A percentile compares a stretch with the other conserved stretches of the same genome.
These are phyloP conservation scores for Hypomontagnella submonticulosa DNA, from an alignment of 495 filamentous ascomycete species.

Conservation along the genomic window DNA sequence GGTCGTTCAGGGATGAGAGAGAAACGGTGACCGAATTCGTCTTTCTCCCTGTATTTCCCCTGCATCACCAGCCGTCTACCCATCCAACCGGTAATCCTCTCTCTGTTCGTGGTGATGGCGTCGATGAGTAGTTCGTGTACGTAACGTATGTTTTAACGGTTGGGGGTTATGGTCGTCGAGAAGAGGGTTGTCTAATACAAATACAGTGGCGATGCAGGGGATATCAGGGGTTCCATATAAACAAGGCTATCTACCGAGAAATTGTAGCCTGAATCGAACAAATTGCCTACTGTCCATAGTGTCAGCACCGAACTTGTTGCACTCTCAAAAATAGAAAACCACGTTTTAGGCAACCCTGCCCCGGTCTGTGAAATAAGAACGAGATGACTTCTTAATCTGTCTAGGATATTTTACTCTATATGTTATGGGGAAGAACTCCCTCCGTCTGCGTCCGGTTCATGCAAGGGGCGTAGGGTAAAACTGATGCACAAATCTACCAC, in stretches of 20 bases:
- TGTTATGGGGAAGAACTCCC: not conserved
- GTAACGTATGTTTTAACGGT: not conserved
- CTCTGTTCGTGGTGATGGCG: not conserved
- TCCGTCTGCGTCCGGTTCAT: slow-evolving; percentile 3
- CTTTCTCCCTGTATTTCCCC: slow-evolving; percentile 7
- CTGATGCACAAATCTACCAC: slow-evolving; percentile 8
- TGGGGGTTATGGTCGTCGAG: not conserved
- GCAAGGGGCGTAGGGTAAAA: not conserved
- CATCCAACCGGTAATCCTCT: slow-evolving; percentile 6
- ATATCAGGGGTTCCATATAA: slow-evolving; percentile 4
- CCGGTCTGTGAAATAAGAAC: not conserved
- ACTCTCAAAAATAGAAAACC: slow-evolving; percentile 1
- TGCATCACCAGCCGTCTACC: slow-evolving; percentile 3
- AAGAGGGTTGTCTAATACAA: not conserved
- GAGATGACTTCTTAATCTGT: not conserved
- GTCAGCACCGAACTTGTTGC: not conserved
- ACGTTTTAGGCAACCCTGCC: not conserved
- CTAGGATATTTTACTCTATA: no score
- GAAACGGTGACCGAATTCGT: slow-evolving; percentile 2
- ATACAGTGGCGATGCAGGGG: not conserved
- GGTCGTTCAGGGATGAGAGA: slow-evolving; percentile 1
- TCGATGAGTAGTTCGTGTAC: slow-evolving; percentile 2
- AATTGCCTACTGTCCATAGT: slow-evolving; percentile 9
- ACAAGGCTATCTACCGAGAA: slow-evolving; percentile 1
- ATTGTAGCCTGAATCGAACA: slow-evolving; percentile 27